These are phyloP conservation scores for Fusarium sp. DNA, from an alignment of 2,329 filamentous ascomycete species.

Conservation along the genomic window DNA sequence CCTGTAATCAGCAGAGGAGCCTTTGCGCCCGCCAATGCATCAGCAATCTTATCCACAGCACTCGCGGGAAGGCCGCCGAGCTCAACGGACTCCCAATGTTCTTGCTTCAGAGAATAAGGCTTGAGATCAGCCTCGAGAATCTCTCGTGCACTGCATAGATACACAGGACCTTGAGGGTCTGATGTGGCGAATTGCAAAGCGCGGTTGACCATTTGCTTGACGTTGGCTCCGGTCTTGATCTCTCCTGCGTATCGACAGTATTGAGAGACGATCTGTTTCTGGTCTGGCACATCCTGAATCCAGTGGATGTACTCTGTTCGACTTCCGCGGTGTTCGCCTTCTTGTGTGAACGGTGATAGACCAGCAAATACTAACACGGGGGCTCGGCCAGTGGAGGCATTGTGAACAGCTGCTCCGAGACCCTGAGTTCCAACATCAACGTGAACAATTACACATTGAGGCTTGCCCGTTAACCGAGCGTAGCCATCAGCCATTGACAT, in stretches of 20 bases:
- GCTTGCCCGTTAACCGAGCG: slow-evolving; percentile 75
- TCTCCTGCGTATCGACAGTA: slow-evolving; percentile 88
- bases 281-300: slow-evolving; percentile 86
- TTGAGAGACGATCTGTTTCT: slow-evolving; percentile 82
- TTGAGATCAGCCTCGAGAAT: slow-evolving; percentile 87
- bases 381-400: slow-evolving; percentile 78
- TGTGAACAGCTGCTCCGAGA: slow-evolving; percentile 81
- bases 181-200: slow-evolving; percentile 84
- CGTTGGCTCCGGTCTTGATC: slow-evolving; percentile 84
- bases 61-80: slow-evolving; percentile 67
- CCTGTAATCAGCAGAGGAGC: slow-evolving; percentile 77
- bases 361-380: slow-evolving; percentile 84
- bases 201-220: slow-evolving; percentile 90
- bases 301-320: slow-evolving; percentile 88
- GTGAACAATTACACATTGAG: slow-evolving; percentile 82
- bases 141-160: slow-evolving; percentile 81
- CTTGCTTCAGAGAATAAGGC: slow-evolving; percentile 75
- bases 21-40: slow-evolving; percentile 71
- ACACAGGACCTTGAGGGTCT: slow-evolving; percentile 82
- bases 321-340: slow-evolving; percentile 81
- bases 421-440: slow-evolving; percentile 87
- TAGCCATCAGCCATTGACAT: slow-evolving; percentile 88
- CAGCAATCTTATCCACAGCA: slow-evolving; percentile 69
- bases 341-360: slow-evolving; percentile 78
- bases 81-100: slow-evolving; percentile 76